Conservation (phyloP, 176 grass and related monocot species). For the Raddia distichophylla region DNA sequence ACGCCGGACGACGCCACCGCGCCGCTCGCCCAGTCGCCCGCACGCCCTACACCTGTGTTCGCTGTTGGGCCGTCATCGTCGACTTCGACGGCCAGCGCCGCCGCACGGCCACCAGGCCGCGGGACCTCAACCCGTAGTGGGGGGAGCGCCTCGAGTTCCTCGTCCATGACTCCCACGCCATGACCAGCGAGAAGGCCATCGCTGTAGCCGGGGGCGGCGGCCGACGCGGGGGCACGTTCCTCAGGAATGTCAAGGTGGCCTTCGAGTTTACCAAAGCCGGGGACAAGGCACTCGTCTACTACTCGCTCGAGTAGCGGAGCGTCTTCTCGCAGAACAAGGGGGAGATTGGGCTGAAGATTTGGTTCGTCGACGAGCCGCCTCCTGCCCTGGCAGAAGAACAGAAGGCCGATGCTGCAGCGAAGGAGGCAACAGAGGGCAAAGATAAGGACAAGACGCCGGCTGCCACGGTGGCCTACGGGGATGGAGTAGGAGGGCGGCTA, state of each 20-base stretch:
- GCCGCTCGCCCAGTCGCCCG: no score
- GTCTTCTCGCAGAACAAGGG: conserved; percentile 98
- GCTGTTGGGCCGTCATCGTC: conserved; percentile 41
- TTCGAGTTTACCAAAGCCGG: conserved; percentile 61
- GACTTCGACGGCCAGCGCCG: conserved; percentile 98
- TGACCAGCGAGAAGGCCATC: conserved; percentile 61
- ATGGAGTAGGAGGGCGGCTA: conserved; percentile 36
- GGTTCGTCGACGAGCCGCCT: conserved; percentile 74
- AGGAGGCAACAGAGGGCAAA: conserved; percentile 39
- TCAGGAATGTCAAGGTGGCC: conserved; percentile 91
- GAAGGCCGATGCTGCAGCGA: conserved; percentile 5
- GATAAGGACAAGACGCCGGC: conserved; percentile 15
- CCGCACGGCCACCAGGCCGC: conserved; percentile 73
- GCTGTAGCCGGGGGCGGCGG: conserved; percentile 23
- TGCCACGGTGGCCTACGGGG: conserved; percentile 24
- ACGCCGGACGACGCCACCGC: no score
- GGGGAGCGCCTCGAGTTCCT: conserved; percentile 91
- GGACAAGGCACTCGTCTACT: conserved; percentile 76
- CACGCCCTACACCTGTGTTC: no score
- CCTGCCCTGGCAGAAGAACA: background rate
- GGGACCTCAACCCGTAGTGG: conserved; percentile 96
- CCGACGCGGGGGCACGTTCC: conserved; percentile 63
- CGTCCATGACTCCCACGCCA: conserved; percentile 62
- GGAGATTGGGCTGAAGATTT: conserved; percentile 85
- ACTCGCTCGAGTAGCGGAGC: conserved; percentile 93